phyloP scores from a whole-genome alignment of 768 basidiomycete genomes.

The Podaxis sp. region DNA sequence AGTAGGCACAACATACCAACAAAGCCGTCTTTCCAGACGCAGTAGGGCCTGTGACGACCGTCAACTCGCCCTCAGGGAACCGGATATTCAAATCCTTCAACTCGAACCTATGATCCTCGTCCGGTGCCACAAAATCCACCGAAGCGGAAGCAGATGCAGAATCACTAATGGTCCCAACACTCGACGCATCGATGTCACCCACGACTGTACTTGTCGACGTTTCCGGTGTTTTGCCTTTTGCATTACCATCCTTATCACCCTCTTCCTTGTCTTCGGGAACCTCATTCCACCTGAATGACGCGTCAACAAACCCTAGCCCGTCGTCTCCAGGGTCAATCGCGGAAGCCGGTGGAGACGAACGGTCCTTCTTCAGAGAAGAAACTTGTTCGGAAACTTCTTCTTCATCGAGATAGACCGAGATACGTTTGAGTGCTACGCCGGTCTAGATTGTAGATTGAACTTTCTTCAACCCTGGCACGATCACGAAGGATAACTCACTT shows the following conservation, averaged over 20 bases:
- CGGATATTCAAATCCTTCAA: slow-evolving; percentile 61
- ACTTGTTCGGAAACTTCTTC: slow-evolving; percentile 69
- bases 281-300: slow-evolving; percentile 63
- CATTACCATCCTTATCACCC: slow-evolving; percentile 12
- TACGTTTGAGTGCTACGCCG: slow-evolving; percentile 63
- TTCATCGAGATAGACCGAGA: slow-evolving; percentile 65
- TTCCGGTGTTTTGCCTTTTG: slow-evolving; percentile 13
- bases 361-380: slow-evolving; percentile 54
- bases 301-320: slow-evolving; percentile 57
- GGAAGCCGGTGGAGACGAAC: slow-evolving; percentile 23
- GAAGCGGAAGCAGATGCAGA: slow-evolving; percentile 9
- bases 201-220: neutral
- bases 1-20: slow-evolving; percentile 41
- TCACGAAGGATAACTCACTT: slow-evolving; percentile 30
- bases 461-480: neutral
- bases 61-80: slow-evolving; percentile 73
- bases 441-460: slow-evolving; percentile 32
- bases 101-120: slow-evolving; percentile 58
- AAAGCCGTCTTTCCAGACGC: slow-evolving; percentile 84
- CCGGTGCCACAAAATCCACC: slow-evolving; percentile 19
- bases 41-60: slow-evolving; percentile 75
- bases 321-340: slow-evolving; percentile 27
- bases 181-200: neutral
- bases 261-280: slow-evolving; percentile 31
- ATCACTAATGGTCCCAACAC: neutral